Conservation (phyloP, 1,284 basidiomycete genomes). For the Anthracocystis setariae region DNA sequence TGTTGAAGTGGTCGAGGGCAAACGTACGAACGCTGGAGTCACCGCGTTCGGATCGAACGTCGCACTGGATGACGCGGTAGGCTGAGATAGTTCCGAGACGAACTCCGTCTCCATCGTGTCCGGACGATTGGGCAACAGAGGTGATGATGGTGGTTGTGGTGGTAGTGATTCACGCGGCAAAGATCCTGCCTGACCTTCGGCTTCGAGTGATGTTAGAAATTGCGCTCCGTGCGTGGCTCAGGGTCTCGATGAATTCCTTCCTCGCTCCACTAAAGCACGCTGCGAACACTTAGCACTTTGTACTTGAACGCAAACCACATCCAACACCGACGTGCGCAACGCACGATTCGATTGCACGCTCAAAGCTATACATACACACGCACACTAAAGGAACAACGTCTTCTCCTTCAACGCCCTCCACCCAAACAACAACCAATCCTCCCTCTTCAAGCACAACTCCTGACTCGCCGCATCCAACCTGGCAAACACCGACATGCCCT, state of each 20-base stretch:
- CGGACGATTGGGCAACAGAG: no score
- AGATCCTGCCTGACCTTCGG: no score
- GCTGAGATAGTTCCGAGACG: not conserved
- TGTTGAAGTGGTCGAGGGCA: not conserved
- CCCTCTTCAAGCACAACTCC: constrained; percentile 86
- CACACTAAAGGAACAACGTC: constrained; percentile 42
- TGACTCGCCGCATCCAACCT: constrained; percentile 83
- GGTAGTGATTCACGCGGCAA: no score
- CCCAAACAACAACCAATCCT: constrained; percentile 80
- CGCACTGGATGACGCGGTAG: not conserved
- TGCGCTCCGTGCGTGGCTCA: constrained; percentile 13
- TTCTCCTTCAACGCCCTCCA: constrained; percentile 71
- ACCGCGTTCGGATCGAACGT: constrained; percentile 20
- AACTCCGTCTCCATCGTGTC: no score
- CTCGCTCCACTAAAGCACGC: no score
- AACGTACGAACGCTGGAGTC: constrained; percentile 16
- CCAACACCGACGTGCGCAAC: no score
- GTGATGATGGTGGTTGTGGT: no score
- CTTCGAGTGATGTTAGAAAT: constrained; percentile 1
- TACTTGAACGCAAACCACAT: no score
- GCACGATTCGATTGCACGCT: no score
- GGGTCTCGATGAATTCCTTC: not conserved
- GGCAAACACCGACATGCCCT: constrained; percentile 90
- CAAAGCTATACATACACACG: no score
- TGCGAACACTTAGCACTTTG: no score